A percentile compares a stretch with the other conserved stretches of the same genome.
Conservation (phyloP, 345 rosid species). For the Eucalyptus polybractea region DNA sequence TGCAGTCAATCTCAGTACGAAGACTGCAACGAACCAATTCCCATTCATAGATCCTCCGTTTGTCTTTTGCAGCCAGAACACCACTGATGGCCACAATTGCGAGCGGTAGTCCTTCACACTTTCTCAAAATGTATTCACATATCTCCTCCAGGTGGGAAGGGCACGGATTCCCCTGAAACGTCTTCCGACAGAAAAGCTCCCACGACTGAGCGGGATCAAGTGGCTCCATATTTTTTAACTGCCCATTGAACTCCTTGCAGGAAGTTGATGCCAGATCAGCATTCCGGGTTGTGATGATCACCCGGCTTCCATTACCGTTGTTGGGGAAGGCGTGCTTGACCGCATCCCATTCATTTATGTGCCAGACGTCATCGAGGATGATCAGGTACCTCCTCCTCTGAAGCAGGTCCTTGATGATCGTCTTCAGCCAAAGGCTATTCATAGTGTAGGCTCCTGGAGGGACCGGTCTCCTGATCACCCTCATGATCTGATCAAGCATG, state of each 20-base stretch:
- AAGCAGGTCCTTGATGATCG: conserved; percentile 3
- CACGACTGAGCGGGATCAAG: conserved; percentile 8
- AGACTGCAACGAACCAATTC: conserved; percentile 10
- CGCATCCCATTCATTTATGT: conserved; percentile 11
- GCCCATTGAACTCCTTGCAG: conserved; percentile 4
- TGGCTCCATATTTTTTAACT: conserved; percentile 10
- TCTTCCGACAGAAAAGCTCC: conserved; percentile 18
- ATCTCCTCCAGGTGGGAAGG: conserved; percentile 15
- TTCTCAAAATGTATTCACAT: conserved; percentile 6
- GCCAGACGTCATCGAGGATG: conserved; percentile 19
- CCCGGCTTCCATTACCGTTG: conserved; percentile 7
- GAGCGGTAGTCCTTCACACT: conserved; percentile 27
- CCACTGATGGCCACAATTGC: conserved; percentile 39
- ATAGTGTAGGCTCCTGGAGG: conserved; percentile 11
- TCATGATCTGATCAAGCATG: conserved; percentile 6
- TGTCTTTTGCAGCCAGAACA: conserved; percentile 17
- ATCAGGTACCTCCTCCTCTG: conserved; percentile 13
- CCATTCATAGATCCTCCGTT: conserved; percentile 17
- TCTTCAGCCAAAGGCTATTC: conserved; percentile 2
- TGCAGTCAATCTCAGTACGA: conserved; percentile 14
- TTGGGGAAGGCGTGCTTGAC: conserved; percentile 16
- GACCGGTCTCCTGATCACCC: neutral
- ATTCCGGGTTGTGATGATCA: conserved; percentile 19
- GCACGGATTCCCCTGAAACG: conserved; percentile 8
- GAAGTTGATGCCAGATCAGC: conserved; percentile 3